phyloP scores from a whole-genome alignment of 2,329 filamentous ascomycete species.

The Ceratocystis papillata region DNA sequence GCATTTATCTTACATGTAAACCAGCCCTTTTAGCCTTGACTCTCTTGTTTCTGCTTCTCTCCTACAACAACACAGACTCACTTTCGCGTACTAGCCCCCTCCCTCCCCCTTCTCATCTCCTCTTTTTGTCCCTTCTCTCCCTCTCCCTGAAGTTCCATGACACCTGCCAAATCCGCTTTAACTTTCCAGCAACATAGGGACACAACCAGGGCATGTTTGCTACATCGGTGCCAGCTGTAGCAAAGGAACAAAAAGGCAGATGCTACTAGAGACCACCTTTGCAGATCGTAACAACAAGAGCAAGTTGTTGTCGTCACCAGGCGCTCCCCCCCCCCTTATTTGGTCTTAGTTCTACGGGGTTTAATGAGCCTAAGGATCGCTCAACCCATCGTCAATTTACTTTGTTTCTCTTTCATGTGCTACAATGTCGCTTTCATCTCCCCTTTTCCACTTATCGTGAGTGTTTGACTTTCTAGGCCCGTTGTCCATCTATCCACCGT shows the following conservation, averaged over 20 bases:
- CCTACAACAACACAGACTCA: background rate
- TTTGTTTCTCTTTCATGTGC: conserved; percentile 2
- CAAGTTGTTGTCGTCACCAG: background rate
- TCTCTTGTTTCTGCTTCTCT: background rate
- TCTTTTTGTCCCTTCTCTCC: background rate
- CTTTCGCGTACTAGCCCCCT: background rate
- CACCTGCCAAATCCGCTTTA: conserved; percentile 8
- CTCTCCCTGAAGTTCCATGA: conserved; percentile 3
- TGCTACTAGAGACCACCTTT: background rate
- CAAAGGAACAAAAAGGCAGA: background rate
- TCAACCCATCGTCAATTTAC: background rate
- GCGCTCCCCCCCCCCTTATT: background rate
- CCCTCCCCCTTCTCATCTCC: background rate
- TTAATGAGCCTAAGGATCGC: background rate
- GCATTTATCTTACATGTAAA: background rate
- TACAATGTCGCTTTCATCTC: background rate
- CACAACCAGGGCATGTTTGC: conserved; percentile 1
- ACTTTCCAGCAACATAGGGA: background rate
- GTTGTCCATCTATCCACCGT: background rate
- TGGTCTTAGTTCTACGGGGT: background rate
- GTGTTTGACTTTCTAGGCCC: background rate
- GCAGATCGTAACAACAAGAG: conserved; percentile 1
- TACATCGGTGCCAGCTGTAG: background rate
- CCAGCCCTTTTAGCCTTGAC: background rate
- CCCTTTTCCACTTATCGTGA: background rate